Evolutionary conservation across 768 basidiomycete genomes (phyloP).

Genomic region (Candolleomyces aberdarensis): DNA sequence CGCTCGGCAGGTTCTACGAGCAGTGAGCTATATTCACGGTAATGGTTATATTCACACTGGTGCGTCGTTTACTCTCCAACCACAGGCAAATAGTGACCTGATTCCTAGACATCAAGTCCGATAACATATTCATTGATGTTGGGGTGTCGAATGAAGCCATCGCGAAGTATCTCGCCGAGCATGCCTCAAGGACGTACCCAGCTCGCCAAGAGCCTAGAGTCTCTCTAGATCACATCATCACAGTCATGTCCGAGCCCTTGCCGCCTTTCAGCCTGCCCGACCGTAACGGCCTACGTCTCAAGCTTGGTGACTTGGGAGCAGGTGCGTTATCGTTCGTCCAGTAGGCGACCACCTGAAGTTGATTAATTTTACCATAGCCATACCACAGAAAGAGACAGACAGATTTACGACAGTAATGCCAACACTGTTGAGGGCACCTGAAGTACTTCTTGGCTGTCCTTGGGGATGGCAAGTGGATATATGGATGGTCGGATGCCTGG

Average conservation of each 20-base stretch:
- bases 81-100: neutral
- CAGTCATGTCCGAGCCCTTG: too few species aligned
- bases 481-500: slow-evolving; percentile 25
- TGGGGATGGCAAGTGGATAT: slow-evolving; percentile 22
- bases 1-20: slow-evolving; percentile 24
- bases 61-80: slow-evolving; percentile 1
- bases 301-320: slow-evolving; percentile 18
- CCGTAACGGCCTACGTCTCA: slow-evolving; percentile 14
- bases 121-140: slow-evolving; percentile 15
- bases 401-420: neutral
- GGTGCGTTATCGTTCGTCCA: slow-evolving; percentile 5
- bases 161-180: slow-evolving; percentile 3
- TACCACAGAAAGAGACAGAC: too few species aligned
- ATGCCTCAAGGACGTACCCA: slow-evolving; percentile 13
- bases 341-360: neutral
- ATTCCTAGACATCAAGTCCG: slow-evolving; percentile 20
- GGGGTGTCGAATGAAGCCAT: slow-evolving; percentile 4
- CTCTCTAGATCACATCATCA: slow-evolving; percentile 18
- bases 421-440: slow-evolving; percentile 18
- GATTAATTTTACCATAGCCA: too few species aligned
- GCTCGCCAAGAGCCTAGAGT: slow-evolving; percentile 12
- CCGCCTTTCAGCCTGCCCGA: slow-evolving; percentile 12
- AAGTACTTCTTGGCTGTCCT: slow-evolving; percentile 19
- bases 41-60: slow-evolving; percentile 20
- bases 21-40: slow-evolving; percentile 24